A percentile compares a stretch with the other conserved stretches of the same genome.
phyloP scores from a whole-genome alignment of 306 rosid genomes.

The Prunus mume region DNA sequence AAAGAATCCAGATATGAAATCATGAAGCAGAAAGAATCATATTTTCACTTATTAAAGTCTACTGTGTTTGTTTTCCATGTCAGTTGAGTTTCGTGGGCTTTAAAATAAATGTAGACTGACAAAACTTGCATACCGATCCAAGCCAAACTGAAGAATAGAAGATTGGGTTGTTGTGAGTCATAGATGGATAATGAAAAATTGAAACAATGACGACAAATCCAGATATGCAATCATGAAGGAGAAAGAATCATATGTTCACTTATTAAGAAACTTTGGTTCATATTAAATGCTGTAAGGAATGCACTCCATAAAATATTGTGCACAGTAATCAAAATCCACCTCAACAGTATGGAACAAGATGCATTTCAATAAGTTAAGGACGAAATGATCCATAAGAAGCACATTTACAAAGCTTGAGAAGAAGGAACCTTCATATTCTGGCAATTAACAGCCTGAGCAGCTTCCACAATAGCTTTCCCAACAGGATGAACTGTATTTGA shows the following conservation, averaged over 20 bases:
- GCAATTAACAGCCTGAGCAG: conserved; percentile 63
- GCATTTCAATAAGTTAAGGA: neutral
- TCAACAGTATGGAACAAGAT: neutral
- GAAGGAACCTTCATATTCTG: conserved; percentile 54
- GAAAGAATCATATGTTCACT: neutral
- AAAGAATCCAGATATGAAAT: neutral
- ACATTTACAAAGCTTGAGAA: neutral
- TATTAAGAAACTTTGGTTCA: neutral
- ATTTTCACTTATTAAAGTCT: neutral
- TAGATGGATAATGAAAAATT: neutral
- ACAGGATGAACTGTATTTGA: conserved; percentile 90
- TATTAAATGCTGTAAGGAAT: neutral
- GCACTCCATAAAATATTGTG: neutral
- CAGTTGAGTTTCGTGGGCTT: no score
- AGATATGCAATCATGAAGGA: neutral
- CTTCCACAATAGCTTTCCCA: conserved; percentile 90
- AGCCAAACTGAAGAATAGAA: neutral
- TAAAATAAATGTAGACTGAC: neutral
- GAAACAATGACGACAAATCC: neutral
- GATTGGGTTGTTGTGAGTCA: neutral
- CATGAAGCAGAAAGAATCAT: neutral
- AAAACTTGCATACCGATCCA: neutral
- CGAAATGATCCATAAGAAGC: neutral
- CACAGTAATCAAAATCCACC: neutral
- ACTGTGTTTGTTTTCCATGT: no score